Evolutionary conservation across 2,329 filamentous ascomycete species (phyloP), one percentile per base, ranked within the genome.

Genomic region (Alternaria longipes): DNA sequence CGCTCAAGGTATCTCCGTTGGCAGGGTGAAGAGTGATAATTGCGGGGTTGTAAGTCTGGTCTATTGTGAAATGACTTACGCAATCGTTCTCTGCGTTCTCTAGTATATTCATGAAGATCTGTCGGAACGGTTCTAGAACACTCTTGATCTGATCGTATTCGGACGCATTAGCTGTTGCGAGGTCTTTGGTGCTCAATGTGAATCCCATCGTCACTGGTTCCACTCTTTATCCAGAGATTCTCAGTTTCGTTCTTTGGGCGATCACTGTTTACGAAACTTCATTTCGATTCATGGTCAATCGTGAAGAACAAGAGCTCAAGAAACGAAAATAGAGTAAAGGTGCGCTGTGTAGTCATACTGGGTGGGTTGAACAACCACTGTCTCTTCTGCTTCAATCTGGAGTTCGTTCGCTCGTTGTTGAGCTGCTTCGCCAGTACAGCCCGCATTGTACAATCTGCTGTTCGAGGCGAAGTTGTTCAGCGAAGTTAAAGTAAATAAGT

Each of bases 91-190:
- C 24, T 8, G 16, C 24, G 5, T 41, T 42, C 12, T 20, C 26
- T 18, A 49, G 18, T 24, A 30, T 16, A 1, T 9, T 28, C 32
- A 18, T 18, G 32, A 20, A 36, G 9, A 36, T 47, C n/a, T 28
- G 42, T 18, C n/a, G 22, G 22, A 54, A 44, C 6, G 12, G 40
- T 20, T 54, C 38, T 22, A 54, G 8, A 12, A 44, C 32, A 2
- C 18, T 26, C 20, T 54, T 45, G 40, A 54, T 45, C 14, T 54
- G 14, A n/a, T 45, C 40, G 5, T 44, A 8, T 26, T 45, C 24
- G 24, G 24, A 26, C n/a, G 41, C 12, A 26, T 18, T 24, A 7
- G 36, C 14, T 45, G n/a, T 22, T 26, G 6, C 18, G 11, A 8
- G 16, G 1, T 49, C 2, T 8, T 11, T 14, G 18, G 18, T 22